Conservation (phyloP, 177 flowering plant species). For the Telopea speciosissima region DNA sequence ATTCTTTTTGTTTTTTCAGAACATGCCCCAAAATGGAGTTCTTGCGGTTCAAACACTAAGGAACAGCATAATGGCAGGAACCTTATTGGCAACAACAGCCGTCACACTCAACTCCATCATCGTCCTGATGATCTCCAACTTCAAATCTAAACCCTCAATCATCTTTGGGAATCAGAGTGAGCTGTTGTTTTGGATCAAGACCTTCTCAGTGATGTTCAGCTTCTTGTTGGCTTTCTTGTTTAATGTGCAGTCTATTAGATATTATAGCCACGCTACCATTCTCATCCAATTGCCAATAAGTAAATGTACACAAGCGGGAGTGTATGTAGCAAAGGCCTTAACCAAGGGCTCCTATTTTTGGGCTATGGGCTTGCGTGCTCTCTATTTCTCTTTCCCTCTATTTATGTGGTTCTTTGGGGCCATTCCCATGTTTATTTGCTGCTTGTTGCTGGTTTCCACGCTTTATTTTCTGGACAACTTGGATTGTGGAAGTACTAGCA, state of each 20-base stretch:
- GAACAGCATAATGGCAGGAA: constrained; percentile 45
- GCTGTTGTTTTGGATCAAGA: constrained; percentile 46
- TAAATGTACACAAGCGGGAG: constrained; percentile 25
- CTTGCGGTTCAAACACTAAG: constrained; percentile 75
- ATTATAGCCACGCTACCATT: constrained; percentile 70
- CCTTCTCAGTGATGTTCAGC: constrained; percentile 64
- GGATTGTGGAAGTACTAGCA: no score
- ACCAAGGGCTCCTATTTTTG: constrained; percentile 74
- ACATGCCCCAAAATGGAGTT: constrained; percentile 56
- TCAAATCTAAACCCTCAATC: constrained; percentile 10
- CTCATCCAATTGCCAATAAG: constrained; percentile 75
- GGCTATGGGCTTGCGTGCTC: constrained; percentile 73
- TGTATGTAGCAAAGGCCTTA: constrained; percentile 56
- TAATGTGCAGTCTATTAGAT: constrained; percentile 25
- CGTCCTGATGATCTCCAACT: constrained; percentile 55
- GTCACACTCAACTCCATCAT: constrained; percentile 77
- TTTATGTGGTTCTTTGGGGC: constrained; percentile 94
- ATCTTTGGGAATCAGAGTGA: constrained; percentile 42
- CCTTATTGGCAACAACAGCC: constrained; percentile 70
- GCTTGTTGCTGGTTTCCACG: constrained; percentile 41
- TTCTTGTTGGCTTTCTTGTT: constrained; percentile 67
- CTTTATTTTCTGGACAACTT: constrained; percentile 55
- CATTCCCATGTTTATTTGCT: constrained; percentile 59
- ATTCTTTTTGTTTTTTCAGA: constrained; percentile 24
- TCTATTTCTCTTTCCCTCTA: constrained; percentile 84